Base-by-base conservation (phyloP, 2,329 filamentous ascomycete genomes). In the Phialophora expanda region DNA sequence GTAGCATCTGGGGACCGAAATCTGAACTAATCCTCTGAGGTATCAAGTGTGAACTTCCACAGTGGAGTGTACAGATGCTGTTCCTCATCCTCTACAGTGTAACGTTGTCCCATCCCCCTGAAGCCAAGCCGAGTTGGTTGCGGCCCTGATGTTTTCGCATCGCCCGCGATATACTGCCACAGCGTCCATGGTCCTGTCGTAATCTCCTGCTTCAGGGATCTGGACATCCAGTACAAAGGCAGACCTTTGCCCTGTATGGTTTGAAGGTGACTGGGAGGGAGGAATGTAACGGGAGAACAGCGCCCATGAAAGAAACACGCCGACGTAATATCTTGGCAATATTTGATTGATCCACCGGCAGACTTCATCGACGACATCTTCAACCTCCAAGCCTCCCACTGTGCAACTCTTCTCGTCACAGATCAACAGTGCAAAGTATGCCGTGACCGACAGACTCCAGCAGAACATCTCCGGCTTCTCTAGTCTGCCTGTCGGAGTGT, bases 271-370 rank as follows among this genome's bases (percentile, higher is more conserved):
- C 7, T 9, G 8, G 30, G 30, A 32, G 30, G 30, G 8, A 0
- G 30, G 30, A 32, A 1, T 1, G 7, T 11, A 32, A 9, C 20
- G 4, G 11, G 48, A 26, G 11, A 28, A 51, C 20, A 51, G 48
- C 20, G 11, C 17, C 20, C 22, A 11, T 5, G 22, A 17, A 11
- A 17, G 53, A 55, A 55, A 34, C 26, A 28, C 24, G 34, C 53
- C 17, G 12, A 24, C 53, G 53, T 55, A 55, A 32, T 34, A 55
- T 34, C 53, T 55, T 55, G 53, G 53, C 53, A 34, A 34, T 14
- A 20, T 28, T 14, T 22, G 20, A 8, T n/a, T 24, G 32, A 68
- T 58, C 68, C 71, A 63, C 24, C 11, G 24, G 24, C 53, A 55
- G 53, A 55, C 53, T 55, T 30, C 48, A 53, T 26, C 48, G 9